Conservation (phyloP, 192 early-diverging fungal species). For the Rhizophagus sp. region DNA sequence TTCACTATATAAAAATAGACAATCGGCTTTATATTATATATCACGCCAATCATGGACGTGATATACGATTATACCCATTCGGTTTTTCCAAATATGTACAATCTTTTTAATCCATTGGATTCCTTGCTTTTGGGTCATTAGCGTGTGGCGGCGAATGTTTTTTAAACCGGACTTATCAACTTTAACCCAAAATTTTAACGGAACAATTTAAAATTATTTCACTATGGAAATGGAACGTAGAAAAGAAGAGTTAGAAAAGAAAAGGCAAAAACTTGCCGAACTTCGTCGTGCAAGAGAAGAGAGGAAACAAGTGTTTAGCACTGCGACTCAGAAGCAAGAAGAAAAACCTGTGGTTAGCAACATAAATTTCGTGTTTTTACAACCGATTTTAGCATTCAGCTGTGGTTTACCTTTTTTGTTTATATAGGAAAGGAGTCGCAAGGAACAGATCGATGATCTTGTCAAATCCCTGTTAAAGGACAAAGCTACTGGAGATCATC, state of each 20-base stretch:
- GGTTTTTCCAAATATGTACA: no score
- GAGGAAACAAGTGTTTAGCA: slow-evolving; percentile 70
- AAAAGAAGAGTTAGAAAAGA: slow-evolving; percentile 86
- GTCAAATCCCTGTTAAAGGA: slow-evolving; percentile 72
- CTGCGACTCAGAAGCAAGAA: slow-evolving; percentile 34
- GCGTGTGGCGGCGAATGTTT: no score
- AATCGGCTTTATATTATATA: no score
- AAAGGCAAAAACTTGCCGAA: slow-evolving; percentile 88
- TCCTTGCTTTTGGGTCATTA: no score
- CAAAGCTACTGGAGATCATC: slow-evolving; percentile 55
- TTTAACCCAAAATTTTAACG: neutral
- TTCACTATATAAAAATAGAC: no score
- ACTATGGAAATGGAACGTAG: slow-evolving; percentile 60
- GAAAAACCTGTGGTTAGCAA: slow-evolving; percentile 11
- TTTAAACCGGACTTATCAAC: neutral
- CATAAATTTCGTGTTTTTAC: neutral
- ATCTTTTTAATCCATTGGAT: no score
- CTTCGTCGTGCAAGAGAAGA: slow-evolving; percentile 81
- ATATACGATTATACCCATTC: no score
- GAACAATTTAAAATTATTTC: neutral
- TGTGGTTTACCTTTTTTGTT: neutral
- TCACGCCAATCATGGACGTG: no score
- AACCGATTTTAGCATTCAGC: no score
- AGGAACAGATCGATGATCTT: slow-evolving; percentile 83
- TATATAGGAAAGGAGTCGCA: slow-evolving; percentile 19